These are phyloP conservation scores for Emmonsiellopsis sp. DNA, from an alignment of 2,329 filamentous ascomycete species.

Conservation along the genomic window DNA sequence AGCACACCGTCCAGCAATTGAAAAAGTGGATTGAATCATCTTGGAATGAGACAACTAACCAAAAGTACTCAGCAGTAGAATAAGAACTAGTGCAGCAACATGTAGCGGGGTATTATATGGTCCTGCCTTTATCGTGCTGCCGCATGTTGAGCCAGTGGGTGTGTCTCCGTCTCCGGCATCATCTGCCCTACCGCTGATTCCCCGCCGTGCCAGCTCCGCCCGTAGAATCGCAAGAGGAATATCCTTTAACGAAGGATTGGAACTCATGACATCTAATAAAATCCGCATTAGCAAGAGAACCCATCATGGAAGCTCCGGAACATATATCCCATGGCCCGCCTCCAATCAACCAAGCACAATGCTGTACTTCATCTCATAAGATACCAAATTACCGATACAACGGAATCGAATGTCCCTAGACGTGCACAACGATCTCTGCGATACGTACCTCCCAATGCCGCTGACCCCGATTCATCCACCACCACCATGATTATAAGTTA, in stretches of 20 bases:
- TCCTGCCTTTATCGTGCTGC: constrained; percentile 24
- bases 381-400: background rate
- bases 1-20: background rate
- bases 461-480: background rate
- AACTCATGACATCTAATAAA: background rate
- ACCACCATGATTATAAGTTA: background rate
- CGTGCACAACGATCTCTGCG: too few species aligned
- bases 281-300: background rate
- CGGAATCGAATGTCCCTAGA: background rate
- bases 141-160: constrained; percentile 23
- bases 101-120: constrained; percentile 59
- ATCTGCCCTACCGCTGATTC: background rate
- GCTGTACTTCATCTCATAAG: too few species aligned
- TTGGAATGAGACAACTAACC: constrained; percentile 19
- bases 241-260: constrained; percentile 15
- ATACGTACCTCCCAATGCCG: background rate
- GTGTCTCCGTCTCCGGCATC: background rate
- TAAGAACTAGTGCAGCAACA: constrained; percentile 58
- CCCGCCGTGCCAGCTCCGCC: constrained; percentile 21
- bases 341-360: background rate
- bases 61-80: constrained; percentile 45
- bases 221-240: constrained; percentile 26
- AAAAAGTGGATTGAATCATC: background rate
- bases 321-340: background rate
- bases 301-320: too few species aligned